Base-by-base conservation (phyloP, 1,139 yeast species). In the Magnusiomyces tetraspermus region DNA sequence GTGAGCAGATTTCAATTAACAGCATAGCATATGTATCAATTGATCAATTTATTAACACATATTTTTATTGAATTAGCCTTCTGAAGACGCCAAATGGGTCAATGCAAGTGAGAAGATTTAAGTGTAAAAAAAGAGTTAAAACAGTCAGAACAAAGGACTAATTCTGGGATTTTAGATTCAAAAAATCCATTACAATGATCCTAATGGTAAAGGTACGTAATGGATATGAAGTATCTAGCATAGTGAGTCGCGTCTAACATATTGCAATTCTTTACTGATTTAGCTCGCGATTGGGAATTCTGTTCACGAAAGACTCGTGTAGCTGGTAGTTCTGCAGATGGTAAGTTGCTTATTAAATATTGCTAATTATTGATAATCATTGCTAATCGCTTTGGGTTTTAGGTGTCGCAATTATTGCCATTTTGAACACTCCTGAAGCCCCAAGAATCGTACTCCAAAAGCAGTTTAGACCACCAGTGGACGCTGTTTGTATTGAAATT, bases 381-480 rank as follows among this genome's bases (percentile, higher is more conserved):
- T 17, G 10, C 5, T 8, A 10, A 13, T 15, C 5, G n/a, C n/a
- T 33, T 33, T 8, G 10, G n/a, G 10, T 33, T 15, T 19, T n/a
- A 58, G 71, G 68, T 4, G 96, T 89, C 15, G 89, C 90, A 1
- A 83, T 90, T 46, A 73, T 89, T 26, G 90, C 95, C 0, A 71
- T 87, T 22, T 69, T 89, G 47, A 76, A 80, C 57, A 72, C 75
- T 47, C 71, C 77, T 1, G 63, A 68, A 1, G 74, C 75, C 33
- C 76, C 82, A 3, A 80, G 80, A 60, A 71, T 90, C 42, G 77
- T 90, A 2, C 72, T 90, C 33, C 92, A 87, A 61, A 86, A 85
- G 65, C 97, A 90, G 66, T 90, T 85, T 69, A 76, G 98, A 54
- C 96, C 97, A 1, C 97, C 98, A 0, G 85, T 85, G 10, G 83